Evolutionary conservation across 768 basidiomycete species (phyloP).

Genomic region (Leccinum variicolor): DNA sequence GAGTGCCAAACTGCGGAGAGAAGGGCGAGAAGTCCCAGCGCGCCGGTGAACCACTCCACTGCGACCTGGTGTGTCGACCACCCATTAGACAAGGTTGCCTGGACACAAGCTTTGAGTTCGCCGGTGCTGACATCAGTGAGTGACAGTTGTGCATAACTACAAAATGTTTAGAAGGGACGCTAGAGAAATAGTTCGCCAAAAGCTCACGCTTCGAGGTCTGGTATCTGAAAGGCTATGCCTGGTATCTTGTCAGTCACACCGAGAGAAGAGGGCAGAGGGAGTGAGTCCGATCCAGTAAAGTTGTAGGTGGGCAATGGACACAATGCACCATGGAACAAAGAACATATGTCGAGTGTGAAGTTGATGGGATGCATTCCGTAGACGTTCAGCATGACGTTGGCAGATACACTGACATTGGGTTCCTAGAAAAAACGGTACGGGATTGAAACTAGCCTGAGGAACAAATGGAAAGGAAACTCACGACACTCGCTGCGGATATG

Average conservation of each 20-base stretch:
- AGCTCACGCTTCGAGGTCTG: conserved; percentile 76
- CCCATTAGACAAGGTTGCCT: conserved; percentile 90
- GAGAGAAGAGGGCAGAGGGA: conserved; percentile 59
- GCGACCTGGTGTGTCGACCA: conserved; percentile 72
- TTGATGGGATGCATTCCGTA: conserved; percentile 86
- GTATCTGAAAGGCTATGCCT: conserved; percentile 77
- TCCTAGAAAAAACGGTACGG: conserved; percentile 41
- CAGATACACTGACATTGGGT: conserved; percentile 75
- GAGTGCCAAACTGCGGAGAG: conserved; percentile 55
- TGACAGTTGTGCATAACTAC: conserved; percentile 66
- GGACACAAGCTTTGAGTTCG: conserved; percentile 81
- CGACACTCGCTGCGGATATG: conserved; percentile 82
- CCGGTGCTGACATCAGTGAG: conserved; percentile 68
- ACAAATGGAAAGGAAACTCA: conserved; percentile 39
- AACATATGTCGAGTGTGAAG: conserved; percentile 83
- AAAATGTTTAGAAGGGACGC: conserved; percentile 2
- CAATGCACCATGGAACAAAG: conserved; percentile 69
- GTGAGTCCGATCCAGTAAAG: conserved; percentile 77
- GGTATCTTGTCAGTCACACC: conserved; percentile 62
- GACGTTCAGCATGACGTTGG: conserved; percentile 79
- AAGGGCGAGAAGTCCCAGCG: conserved; percentile 59
- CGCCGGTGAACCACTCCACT: conserved; percentile 78
- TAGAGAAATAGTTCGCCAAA: background rate
- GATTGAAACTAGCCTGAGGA: conserved; percentile 2
- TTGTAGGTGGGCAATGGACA: conserved; percentile 84